phyloP scores from a whole-genome alignment of 768 basidiomycete genomes.

The Leccinum arenicola region DNA sequence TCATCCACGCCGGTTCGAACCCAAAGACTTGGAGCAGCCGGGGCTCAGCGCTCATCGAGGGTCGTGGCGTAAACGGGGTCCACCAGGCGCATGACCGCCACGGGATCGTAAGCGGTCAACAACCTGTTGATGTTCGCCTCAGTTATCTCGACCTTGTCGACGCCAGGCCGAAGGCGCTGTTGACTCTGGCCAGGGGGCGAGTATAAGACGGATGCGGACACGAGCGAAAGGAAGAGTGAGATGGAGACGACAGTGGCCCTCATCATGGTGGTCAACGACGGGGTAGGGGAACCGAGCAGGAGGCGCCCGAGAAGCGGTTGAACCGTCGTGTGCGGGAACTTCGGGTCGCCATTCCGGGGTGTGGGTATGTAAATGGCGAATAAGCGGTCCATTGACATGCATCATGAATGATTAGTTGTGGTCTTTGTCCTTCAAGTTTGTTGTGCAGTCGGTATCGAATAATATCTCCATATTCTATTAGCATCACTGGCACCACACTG shows the following conservation, averaged over 20 bases:
- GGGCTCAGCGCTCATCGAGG: constrained; percentile 21
- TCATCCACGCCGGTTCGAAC: constrained; percentile 16
- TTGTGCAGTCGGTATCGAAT: neutral
- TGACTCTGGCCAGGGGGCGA: neutral
- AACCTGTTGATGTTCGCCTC: constrained; percentile 5
- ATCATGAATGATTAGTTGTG: neutral
- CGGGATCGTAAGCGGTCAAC: constrained; percentile 16
- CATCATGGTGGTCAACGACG: neutral
- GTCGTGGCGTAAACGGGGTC: constrained; percentile 12
- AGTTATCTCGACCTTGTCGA: neutral
- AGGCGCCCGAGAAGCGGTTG: neutral
- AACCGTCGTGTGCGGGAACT: neutral
- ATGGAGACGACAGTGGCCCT: neutral
- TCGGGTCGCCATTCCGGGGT: neutral
- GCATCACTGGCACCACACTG: no score
- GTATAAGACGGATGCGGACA: neutral
- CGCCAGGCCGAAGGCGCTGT: neutral
- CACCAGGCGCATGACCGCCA: constrained; percentile 17
- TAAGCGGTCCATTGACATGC: neutral
- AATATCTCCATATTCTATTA: no score
- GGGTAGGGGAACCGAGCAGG: neutral
- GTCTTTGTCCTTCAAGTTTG: no score
- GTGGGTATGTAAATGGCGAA: neutral
- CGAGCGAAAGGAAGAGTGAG: neutral
- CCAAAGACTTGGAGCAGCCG: constrained; percentile 17